Evolutionary conservation across 305 asterid genomes (phyloP), one percentile per base, ranked within the genome.

Genomic region (Andrographis paniculata): DNA sequence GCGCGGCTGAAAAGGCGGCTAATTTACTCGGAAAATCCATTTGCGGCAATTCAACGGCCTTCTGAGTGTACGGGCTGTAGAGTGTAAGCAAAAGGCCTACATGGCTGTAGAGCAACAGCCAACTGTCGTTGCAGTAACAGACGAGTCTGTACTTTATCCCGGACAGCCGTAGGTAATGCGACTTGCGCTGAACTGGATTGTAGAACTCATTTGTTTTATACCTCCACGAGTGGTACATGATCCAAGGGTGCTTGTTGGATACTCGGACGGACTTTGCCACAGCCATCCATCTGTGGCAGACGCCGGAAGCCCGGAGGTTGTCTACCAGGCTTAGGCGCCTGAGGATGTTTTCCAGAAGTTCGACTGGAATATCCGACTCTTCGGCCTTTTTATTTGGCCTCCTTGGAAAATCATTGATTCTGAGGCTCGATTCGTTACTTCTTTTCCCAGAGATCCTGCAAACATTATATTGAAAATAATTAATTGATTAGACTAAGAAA

Each of bases 1-100:
- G 95, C 22, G 84, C 76, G 9, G 78, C 58, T 21, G 97, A 84
- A 60, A 84, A 88, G 13, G 94, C 94, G 51, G 82, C 78, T 43
- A 72, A 65, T 66, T 75, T 93, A 66, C 71, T 60, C 9, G 65
- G 55, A 52, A 75, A 23, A 55, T 71, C 80, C 50, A 82, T 63
- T 37, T 48, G 60, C 17, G 97, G 97, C 73, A 81, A 47, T 33
- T 72, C 53, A 61, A 88, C 73, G 45, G 56, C 12, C 49, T 72
- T 71, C 48, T 72, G 61, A 0, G 87, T 75, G 21, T 74, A 88
- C 9, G 97, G 97, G 65, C 84, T 73, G 58, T 78, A 78, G 74
- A 88, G 75, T 51, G 75, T 72, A 44, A 88, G 56, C 10, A 57
- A 43, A 31, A 63, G 70, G 13, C 70, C 61, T 54, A 71, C 62